A percentile compares a stretch with the other conserved stretches of the same genome.
phyloP scores from a whole-genome alignment of 768 basidiomycete genomes.

The Mycena maculata region DNA sequence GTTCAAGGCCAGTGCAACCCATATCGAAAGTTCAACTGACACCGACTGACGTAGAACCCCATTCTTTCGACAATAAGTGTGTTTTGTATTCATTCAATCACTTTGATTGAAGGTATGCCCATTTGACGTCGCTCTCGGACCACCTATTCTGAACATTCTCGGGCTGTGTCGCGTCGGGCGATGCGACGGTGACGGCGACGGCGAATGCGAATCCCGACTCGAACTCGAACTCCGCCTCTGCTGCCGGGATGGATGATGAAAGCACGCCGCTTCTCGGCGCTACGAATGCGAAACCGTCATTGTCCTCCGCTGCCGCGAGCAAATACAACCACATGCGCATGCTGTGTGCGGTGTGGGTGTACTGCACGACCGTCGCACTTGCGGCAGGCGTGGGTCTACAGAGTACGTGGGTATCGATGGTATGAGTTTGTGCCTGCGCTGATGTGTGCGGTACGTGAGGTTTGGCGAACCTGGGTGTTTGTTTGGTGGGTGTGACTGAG shows the following conservation, averaged over 20 bases:
- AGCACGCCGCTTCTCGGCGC: slow-evolving; percentile 13
- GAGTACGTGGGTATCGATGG: slow-evolving; percentile 14
- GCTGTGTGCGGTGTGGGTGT: slow-evolving; percentile 10
- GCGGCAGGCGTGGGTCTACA: slow-evolving; percentile 2
- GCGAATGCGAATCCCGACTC: not conserved
- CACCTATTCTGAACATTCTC: slow-evolving; percentile 18
- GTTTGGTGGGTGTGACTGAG: slow-evolving; percentile 19
- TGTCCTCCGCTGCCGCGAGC: slow-evolving; percentile 1
- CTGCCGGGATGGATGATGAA: not conserved
- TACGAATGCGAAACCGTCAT: not conserved
- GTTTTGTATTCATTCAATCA: not conserved
- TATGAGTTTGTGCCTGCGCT: slow-evolving; percentile 15
- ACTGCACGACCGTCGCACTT: slow-evolving; percentile 1
- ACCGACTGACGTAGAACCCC: too few species aligned
- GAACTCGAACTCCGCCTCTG: not conserved
- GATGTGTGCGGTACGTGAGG: slow-evolving; percentile 3
- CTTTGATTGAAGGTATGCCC: slow-evolving; percentile 13
- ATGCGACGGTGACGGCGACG: slow-evolving; percentile 9
- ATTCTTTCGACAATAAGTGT: not conserved
- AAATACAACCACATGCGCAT: slow-evolving; percentile 16
- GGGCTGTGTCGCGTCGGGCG: slow-evolving; percentile 14
- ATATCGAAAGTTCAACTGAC: too few species aligned
- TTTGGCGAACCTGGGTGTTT: slow-evolving; percentile 17
- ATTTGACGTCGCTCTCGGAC: slow-evolving; percentile 16
- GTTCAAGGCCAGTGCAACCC: too few species aligned